Conservation (phyloP, 352 stramenopile genomes). For the Globisporangium spiculum region DNA sequence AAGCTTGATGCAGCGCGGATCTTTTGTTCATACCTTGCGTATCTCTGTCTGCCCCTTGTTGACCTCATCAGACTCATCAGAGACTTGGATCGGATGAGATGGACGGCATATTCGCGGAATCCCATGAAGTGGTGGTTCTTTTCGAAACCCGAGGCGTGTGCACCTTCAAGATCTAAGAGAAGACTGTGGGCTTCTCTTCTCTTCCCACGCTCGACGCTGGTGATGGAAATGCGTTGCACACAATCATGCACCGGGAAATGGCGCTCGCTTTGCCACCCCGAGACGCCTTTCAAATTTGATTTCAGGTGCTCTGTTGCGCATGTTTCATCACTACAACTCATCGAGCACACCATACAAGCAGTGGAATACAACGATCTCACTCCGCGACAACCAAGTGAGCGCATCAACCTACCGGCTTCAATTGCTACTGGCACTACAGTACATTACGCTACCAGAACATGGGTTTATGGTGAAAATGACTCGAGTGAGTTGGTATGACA, state of each 20-base stretch:
- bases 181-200: background rate
- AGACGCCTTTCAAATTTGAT: background rate
- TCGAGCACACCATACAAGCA: no score
- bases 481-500: no score
- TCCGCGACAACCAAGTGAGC: no score
- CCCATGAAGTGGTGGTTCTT: background rate
- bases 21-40: background rate
- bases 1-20: background rate
- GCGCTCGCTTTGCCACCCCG: background rate
- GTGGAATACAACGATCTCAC: no score
- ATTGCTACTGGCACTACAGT: no score
- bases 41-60: background rate
- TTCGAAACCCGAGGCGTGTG: background rate
- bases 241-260: no score
- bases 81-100: background rate
- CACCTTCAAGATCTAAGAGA: background rate
- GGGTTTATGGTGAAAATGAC: no score
- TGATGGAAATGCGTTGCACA: background rate
- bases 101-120: background rate
- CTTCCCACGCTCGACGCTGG: background rate
- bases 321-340: no score
- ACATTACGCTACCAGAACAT: no score
- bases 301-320: background rate
- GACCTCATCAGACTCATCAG: background rate
- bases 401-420: no score